Base-by-base conservation (phyloP, 768 basidiomycete genomes). In the Russula abietina region DNA sequence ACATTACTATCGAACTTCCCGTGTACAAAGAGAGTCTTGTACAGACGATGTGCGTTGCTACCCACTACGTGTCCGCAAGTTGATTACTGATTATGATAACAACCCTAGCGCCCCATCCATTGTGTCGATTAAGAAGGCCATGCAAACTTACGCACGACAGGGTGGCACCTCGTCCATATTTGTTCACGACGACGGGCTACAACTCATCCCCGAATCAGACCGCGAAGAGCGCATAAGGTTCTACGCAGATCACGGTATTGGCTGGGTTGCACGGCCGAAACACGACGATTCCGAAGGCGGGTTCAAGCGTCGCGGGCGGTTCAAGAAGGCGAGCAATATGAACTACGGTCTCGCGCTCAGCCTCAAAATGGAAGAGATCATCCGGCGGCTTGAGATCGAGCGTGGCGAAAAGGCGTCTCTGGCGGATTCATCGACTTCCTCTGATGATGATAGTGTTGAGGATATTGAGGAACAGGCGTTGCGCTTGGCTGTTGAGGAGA, bases 311-410 rank as follows among this genome's bases (percentile, higher is more conserved):
- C 88, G 89, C 33, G 92, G 91, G 48, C 83, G 91, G 22, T 96
- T 96, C 80, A 96, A 96, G 79, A 96, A 96, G 75, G 92, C 92
- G 1, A 87, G 85, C 17, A 96, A 96, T 74, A 86, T 95, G 87
- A 96, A 95, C 71, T 93, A 88, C 68, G 91, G 82, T 0, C 77
- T 80, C n/a, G 75, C 84, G 69, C 78, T 92, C 7, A 87, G 85
- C 4, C 77, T 91, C 33, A 81, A 84, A 57, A 72, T 83, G 66
- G 83, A 84, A 70, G 77, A 79, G 62, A 72, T 78, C 51, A 75
- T 85, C 52, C 76, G 76, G 9, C 69, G 69, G n/a, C 74, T 85
- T 19, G 81, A 84, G 69, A 73, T 75, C 12, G 73, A 70, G 19
- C 70, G 75, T 17, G 75, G 71, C n/a, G 46, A 69, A 70, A 62